Evolutionary conservation across 306 rosid genomes (phyloP).

Genomic region (Fragaria nilgerrensis): DNA sequence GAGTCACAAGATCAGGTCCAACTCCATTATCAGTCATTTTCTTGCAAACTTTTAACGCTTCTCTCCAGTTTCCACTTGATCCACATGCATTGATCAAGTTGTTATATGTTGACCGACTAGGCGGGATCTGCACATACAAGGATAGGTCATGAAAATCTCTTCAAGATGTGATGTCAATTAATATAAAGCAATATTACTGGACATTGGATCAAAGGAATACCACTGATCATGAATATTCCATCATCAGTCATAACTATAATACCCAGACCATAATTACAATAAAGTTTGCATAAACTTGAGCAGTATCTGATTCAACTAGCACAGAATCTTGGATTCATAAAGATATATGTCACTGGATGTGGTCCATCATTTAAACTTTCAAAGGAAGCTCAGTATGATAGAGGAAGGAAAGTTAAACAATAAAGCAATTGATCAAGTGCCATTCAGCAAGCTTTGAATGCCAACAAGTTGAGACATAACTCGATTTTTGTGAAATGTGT

Average conservation of each 20-base stretch:
- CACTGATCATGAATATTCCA: conserved; percentile 1
- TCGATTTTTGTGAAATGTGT: neutral
- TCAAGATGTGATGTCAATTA: conserved; percentile 12
- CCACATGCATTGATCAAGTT: conserved; percentile 97
- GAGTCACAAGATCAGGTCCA: conserved; percentile 99
- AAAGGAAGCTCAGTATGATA: neutral
- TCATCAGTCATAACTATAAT: conserved; percentile 4
- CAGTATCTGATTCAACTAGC: neutral
- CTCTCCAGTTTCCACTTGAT: conserved; percentile 95
- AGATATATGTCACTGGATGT: neutral
- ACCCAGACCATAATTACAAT: conserved; percentile 1
- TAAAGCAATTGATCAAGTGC: neutral
- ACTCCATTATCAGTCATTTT: conserved; percentile 95
- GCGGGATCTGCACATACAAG: conserved; percentile 63
- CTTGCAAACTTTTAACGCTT: conserved; percentile 85
- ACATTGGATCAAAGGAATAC: conserved; percentile 13
- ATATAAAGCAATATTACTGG: neutral
- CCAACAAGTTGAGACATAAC: neutral
- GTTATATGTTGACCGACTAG: conserved; percentile 88
- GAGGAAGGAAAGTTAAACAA: no score
- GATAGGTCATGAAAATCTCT: conserved; percentile 28
- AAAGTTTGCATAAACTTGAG: conserved; percentile 6
- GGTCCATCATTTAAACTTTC: neutral
- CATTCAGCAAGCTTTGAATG: neutral
- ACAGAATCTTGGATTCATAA: neutral